Evolutionary conservation across 116 monocot genomes (phyloP), one percentile per base, ranked within the genome.

Genomic region (Dioscorea cayenensis): DNA sequence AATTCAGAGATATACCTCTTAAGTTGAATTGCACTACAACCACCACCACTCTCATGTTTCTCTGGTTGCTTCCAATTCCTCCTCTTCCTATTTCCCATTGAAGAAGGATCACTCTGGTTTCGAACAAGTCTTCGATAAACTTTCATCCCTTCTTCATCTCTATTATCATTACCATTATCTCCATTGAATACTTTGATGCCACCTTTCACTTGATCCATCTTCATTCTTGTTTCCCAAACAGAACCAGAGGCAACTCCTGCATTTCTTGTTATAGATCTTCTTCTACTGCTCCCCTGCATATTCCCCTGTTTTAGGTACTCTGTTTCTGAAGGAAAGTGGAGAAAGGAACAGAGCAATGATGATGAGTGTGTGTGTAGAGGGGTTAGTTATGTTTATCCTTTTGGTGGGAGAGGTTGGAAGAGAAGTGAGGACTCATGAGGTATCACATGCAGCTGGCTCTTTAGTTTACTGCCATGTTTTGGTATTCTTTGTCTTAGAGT

Each of bases 191-290:
- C 89, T 75, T 90, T 92, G 78, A 87, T 75, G 2, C 84, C 87
- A 12, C 87, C 89, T 69, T 84, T 80, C n/a, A 87, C 84, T 35
- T 90, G 82, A 36, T 92, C 90, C 80, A 92, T 72, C 79, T 77
- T 92, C 85, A 90, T 95, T 72, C 90, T 79, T 3, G 80, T 80
- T 75, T 92, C 92, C 85, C 95, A 92, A 28, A 85, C 79, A 17
- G 90, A 90, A 14, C 87, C 83, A 0, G 80, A 72, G 1, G 35
- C 78, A 29, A 79, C 81, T 20, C 66, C 81, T 20, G 64, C 81
- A 63, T 74, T 83, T 48, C 75, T 80, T 18, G 70, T 77, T 65
- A 69, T 52, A 36, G 67, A 27, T 17, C 80, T 78, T 66, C 78
- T 94, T 63, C 75, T 81, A 58, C 20, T 55, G 61, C 23, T 81